Evolutionary conservation across 2,329 filamentous ascomycete genomes (phyloP).

Genomic region (Annulohypoxylon truncatum): DNA sequence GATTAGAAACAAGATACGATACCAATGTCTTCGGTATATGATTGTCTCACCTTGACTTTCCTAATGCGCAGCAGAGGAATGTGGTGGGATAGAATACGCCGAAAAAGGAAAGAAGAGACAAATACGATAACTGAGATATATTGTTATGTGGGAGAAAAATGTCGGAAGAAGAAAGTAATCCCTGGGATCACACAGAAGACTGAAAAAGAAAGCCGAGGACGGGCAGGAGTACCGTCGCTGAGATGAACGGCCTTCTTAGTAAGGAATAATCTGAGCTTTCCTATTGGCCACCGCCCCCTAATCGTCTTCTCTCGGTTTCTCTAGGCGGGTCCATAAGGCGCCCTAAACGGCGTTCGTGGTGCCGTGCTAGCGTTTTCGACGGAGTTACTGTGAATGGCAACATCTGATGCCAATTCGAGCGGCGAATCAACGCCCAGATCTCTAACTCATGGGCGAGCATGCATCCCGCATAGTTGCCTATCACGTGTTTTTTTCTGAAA

Average conservation of each 20-base stretch:
- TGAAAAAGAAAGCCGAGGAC: constrained; percentile 36
- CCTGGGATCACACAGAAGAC: constrained; percentile 21
- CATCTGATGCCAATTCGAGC: constrained; percentile 27
- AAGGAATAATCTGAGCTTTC: constrained; percentile 31
- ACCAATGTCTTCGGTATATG: constrained; percentile 7
- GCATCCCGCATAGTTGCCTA: constrained; percentile 3
- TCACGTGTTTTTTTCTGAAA: neutral
- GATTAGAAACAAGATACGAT: constrained; percentile 14
- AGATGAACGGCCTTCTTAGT: constrained; percentile 32
- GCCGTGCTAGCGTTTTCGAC: constrained; percentile 7
- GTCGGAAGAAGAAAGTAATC: constrained; percentile 9
- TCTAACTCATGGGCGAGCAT: constrained; percentile 13
- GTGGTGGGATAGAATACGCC: constrained; percentile 4
- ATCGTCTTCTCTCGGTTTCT: constrained; percentile 36
- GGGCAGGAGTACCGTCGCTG: constrained; percentile 15
- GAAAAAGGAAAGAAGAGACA: constrained; percentile 8
- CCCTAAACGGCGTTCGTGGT: constrained; percentile 14
- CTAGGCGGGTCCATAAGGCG: constrained; percentile 27
- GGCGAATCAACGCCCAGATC: constrained; percentile 17
- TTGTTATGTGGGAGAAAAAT: constrained; percentile 8
- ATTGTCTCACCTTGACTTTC: constrained; percentile 33
- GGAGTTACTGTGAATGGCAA: constrained; percentile 27
- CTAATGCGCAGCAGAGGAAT: constrained; percentile 34
- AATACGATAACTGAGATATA: constrained; percentile 11
- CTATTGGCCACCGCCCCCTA: constrained; percentile 28